These are phyloP conservation scores for Pythium grandisporangium DNA, from an alignment of 352 stramenopile genomes.

Conservation along the genomic window DNA sequence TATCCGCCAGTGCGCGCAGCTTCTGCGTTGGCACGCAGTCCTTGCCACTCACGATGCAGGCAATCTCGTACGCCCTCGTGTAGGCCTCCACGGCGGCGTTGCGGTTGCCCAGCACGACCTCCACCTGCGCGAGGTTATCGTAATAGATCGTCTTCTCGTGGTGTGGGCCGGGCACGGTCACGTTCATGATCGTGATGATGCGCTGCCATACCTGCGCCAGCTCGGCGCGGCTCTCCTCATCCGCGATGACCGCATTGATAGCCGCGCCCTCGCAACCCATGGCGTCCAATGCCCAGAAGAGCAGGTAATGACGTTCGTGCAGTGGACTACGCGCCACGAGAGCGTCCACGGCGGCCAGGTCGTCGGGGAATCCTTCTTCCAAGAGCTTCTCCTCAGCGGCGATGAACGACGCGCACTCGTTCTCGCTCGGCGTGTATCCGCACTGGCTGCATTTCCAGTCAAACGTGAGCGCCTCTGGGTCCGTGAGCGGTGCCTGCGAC, in stretches of 20 bases:
- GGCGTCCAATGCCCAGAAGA: conserved; percentile 68
- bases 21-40: conserved; percentile 58
- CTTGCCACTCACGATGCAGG: conserved; percentile 46
- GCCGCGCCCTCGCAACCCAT: conserved; percentile 52
- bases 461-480: conserved; percentile 34
- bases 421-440: conserved; percentile 17
- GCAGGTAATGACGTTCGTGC: conserved; percentile 58
- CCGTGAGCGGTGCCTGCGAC: conserved; percentile 7
- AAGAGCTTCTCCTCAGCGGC: conserved; percentile 37
- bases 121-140: conserved; percentile 71
- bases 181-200: conserved; percentile 63
- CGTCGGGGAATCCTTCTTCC: conserved; percentile 53
- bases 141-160: conserved; percentile 85
- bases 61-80: conserved; percentile 35
- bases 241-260: conserved; percentile 20
- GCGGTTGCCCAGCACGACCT: conserved; percentile 51
- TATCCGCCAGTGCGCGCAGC: conserved; percentile 43
- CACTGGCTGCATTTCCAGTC: conserved; percentile 50
- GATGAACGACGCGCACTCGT: conserved; percentile 25
- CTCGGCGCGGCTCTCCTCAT: conserved; percentile 19
- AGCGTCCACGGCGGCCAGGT: conserved; percentile 39
- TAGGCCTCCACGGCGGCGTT: conserved; percentile 41
- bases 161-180: conserved; percentile 48
- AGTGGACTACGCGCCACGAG: conserved; percentile 36
- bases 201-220: conserved; percentile 51